Base-by-base conservation (phyloP, 768 basidiomycete genomes). In the Amanita phalloides region DNA sequence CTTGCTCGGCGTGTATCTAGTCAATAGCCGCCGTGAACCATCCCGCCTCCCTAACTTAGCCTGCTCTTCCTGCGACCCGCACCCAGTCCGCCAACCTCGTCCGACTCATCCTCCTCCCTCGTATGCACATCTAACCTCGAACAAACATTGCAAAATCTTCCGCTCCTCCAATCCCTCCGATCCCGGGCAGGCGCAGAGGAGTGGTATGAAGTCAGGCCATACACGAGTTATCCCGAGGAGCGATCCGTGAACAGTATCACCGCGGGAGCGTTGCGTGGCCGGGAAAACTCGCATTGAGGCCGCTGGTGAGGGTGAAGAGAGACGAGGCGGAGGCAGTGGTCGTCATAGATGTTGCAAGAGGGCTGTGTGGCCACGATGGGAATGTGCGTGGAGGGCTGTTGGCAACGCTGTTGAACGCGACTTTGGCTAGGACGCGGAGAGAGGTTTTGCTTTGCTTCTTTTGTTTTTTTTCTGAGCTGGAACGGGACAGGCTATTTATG, bases 361-460 rank as follows among this genome's bases (percentile, higher is more conserved):
- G 84, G 2, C 55, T 98, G 48, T 98, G 95, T 61, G 94, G 90
- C 3, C 86, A 95, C 56, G 92, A 95, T 66, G 95, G 95, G 0
- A 92, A 98, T 55, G 70, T 97, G 2, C 95, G 98, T 59, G 95
- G 95, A 0, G 95, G 95, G 1, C 60, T 98, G 53, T 71, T 98
- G 17, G 91, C 93, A 36, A 96, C 92, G 1, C 65, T 98, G 14
- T 64, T 96, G 51, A 95, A 99, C 56, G 95, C 98, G 71, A 72
- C 74, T 13, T 62, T 96, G 39, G 84, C 83, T 51, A 71, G 95
- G 54, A 86, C 81, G 59, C 52, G 64, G 60, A n/a, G 21, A 39
- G 6, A 42, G 21, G 8, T 11, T 35, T 1, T 28, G 30, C 1
- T 30, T 30, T 21, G n/a, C n/a, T 35, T 23, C 1, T 43, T 50